Evolutionary conservation across 2,329 filamentous ascomycete species (phyloP), one percentile per base, ranked within the genome.

Genomic region (Cryphonectria radicalis): DNA sequence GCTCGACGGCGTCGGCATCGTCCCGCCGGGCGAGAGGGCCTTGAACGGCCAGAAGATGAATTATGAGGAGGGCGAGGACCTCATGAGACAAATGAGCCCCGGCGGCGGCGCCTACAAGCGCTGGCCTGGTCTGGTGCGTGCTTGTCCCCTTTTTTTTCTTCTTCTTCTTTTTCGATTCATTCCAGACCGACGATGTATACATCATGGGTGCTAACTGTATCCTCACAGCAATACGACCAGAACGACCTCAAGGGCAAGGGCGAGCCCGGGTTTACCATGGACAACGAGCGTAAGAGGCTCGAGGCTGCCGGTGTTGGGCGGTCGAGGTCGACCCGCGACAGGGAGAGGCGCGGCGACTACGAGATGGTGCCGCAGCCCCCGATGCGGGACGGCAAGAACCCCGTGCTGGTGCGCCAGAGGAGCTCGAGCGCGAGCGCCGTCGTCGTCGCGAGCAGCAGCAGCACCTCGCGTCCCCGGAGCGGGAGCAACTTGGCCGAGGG

Each of bases 11-110:
- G 91, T 91, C 0, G 92, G 94, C 1, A 84, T 84, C 25, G 88
- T 96, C n/a, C 93, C 95, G 1, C 90, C 92, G 0, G 94, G 95
- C 32, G 82, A 87, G 75, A 81, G 82, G 1, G 94, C 97, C 78
- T 81, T 87, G 25, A 85, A 88, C 69, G 95, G 95, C 3, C 86
- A 89, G 68, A 83, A 87, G 14, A 93, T 97, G 84, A 75, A 90
- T 40, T 98, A 98, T 77, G 85, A 93, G 76, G 94, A 98, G 77
- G 94, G 94, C n/a, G 87, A 91, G 2, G 94, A 97, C 77, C 84
- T 97, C 78, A 94, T 95, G 91, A 86, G 91, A 66, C 93, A 95
- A 76, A 81, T 83, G 0, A 89, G 92, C 73, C 88, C 89, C 3
- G 78, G 82, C 0, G 93, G 92, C 22, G 92, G 91, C n/a, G 86